A percentile compares a stretch with the other conserved stretches of the same genome.
phyloP scores from a whole-genome alignment of 73 alveolate genomes.

The Paramecium sexaurelia region DNA sequence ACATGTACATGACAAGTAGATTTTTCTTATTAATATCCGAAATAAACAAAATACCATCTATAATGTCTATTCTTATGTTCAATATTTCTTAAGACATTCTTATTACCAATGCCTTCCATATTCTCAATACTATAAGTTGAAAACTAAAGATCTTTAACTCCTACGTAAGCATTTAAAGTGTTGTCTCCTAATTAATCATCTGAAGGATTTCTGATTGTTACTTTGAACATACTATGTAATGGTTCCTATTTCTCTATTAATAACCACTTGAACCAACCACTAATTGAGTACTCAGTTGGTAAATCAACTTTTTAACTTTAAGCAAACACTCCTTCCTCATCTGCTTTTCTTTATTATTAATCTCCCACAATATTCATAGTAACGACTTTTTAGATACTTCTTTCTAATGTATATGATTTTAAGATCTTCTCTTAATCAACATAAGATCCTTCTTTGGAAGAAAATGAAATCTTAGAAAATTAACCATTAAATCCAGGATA shows the following conservation, averaged over 20 bases:
- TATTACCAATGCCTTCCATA: conserved; percentile 54
- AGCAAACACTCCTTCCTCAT: neutral
- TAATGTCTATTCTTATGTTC: conserved; percentile 43
- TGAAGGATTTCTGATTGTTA: neutral
- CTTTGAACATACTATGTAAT: conserved; percentile 13
- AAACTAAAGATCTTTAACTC: neutral
- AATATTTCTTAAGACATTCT: neutral
- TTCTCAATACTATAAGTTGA: conserved; percentile 42
- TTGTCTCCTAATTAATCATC: conserved; percentile 19
- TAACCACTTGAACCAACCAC: conserved; percentile 45
- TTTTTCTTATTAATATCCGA: neutral
- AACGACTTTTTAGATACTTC: neutral
- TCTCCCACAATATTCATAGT: neutral
- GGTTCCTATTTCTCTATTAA: neutral
- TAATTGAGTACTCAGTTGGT: neutral
- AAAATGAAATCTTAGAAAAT: neutral
- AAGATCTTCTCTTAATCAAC: neutral
- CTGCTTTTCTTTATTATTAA: neutral
- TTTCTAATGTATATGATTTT: neutral
- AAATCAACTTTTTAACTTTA: neutral
- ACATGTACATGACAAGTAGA: neutral
- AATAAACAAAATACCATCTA: conserved; percentile 33
- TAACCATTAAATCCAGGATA: conserved; percentile 53
- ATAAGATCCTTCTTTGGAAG: neutral
- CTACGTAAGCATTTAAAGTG: neutral